These are phyloP conservation scores for Ilyonectria destructans DNA, from an alignment of 2,329 filamentous ascomycete species.

Conservation along the genomic window DNA sequence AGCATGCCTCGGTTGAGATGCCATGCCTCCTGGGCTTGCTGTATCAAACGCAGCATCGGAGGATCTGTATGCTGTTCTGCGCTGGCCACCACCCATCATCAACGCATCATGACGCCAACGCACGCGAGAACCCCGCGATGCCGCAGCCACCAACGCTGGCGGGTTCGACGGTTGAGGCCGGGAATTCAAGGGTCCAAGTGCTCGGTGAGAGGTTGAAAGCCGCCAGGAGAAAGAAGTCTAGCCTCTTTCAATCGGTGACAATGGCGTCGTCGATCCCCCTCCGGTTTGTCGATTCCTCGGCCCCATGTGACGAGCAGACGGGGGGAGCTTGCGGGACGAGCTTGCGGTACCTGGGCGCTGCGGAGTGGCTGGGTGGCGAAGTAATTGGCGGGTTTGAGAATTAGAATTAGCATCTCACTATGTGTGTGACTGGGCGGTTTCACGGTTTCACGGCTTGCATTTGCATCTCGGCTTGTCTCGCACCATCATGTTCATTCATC, in stretches of 20 bases:
- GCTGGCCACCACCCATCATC: background rate
- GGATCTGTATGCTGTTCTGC: background rate
- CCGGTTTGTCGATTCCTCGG: constrained; percentile 13
- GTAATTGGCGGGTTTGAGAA: no score
- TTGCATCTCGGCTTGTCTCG: no score
- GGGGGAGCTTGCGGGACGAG: background rate
- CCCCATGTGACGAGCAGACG: constrained; percentile 7
- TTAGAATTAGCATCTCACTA: no score
- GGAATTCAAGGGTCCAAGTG: background rate
- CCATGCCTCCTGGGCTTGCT: no score
- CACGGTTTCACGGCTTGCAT: no score
- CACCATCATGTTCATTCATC: no score
- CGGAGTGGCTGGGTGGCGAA: no score
- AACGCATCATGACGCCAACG: constrained; percentile 1
- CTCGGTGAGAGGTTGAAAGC: background rate
- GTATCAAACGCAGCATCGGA: background rate
- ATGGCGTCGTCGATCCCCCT: background rate
- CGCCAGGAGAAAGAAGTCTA: background rate
- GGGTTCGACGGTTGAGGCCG: background rate
- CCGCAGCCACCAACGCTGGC: background rate
- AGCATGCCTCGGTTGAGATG: background rate
- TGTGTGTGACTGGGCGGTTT: no score
- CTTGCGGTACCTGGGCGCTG: no score
- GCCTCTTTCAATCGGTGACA: constrained; percentile 4
- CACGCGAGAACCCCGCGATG: background rate